Percentiles rank a stretch among this genome's conserved stretches.
These are phyloP conservation scores for Dacryopinax spathularia DNA, from an alignment of 768 basidiomycete species.

Conservation along the genomic window DNA sequence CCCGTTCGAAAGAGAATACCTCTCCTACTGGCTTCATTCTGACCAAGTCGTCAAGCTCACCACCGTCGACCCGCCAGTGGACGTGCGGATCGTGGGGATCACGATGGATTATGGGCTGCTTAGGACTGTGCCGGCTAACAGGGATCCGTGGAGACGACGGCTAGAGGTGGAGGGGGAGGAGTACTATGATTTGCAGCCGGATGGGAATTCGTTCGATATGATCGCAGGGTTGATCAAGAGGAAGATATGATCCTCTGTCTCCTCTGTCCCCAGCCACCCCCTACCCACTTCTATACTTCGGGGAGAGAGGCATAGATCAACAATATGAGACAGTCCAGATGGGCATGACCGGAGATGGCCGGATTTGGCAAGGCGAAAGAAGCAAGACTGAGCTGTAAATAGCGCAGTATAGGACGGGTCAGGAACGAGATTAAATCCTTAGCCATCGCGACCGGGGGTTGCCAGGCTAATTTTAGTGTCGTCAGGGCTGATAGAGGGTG, in stretches of 20 bases:
- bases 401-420: neutral
- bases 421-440: neutral
- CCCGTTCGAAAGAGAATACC: constrained; percentile 68
- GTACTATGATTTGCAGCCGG: constrained; percentile 87
- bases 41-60: constrained; percentile 74
- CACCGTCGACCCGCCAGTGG: constrained; percentile 50
- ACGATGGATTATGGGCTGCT: constrained; percentile 79
- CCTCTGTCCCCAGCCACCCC: too few species aligned
- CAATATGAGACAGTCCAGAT: neutral
- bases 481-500: too few species aligned
- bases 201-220: constrained; percentile 93
- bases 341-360: neutral
- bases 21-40: constrained; percentile 75
- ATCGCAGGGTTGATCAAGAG: constrained; percentile 72
- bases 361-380: neutral
- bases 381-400: neutral
- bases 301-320: too few species aligned
- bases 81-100: constrained; percentile 69
- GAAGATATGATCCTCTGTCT: constrained; percentile 28
- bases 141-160: constrained; percentile 22
- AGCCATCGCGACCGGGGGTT: neutral
- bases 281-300: too few species aligned
- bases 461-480: too few species aligned
- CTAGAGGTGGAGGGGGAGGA: constrained; percentile 21
- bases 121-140: constrained; percentile 52